phyloP scores from a whole-genome alignment of 495 filamentous ascomycete species.

The Xylaria nigripes region DNA sequence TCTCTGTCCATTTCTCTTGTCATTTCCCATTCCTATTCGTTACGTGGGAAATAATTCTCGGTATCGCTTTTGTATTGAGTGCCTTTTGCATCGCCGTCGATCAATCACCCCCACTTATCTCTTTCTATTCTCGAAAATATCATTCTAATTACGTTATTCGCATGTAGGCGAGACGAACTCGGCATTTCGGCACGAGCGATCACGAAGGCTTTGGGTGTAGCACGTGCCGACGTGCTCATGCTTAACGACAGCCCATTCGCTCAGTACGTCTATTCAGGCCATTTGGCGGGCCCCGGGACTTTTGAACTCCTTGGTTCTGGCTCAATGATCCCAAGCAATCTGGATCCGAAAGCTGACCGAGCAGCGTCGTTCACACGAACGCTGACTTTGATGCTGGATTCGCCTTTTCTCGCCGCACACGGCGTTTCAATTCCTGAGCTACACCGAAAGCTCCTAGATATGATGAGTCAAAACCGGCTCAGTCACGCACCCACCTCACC shows the following conservation, averaged over 20 bases:
- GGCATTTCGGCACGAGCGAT: slow-evolving; percentile 2
- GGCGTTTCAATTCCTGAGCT: slow-evolving; percentile 6
- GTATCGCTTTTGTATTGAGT: too few species aligned
- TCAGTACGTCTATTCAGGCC: slow-evolving; percentile 1
- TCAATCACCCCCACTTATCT: neutral
- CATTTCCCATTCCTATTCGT: too few species aligned
- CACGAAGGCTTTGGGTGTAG: neutral
- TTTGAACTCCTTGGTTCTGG: slow-evolving; percentile 10
- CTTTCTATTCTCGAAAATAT: neutral
- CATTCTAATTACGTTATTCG: neutral
- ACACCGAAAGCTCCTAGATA: slow-evolving; percentile 9
- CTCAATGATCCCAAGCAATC: neutral
- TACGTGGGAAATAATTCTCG: too few species aligned
- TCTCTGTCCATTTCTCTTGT: too few species aligned
- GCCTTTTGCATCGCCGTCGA: neutral
- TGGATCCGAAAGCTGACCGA: neutral
- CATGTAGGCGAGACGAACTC: neutral
- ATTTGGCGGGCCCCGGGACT: neutral
- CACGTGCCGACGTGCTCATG: slow-evolving; percentile 8
- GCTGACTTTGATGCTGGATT: slow-evolving; percentile 2
- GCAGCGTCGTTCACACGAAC: slow-evolving; percentile 6
- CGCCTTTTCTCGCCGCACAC: neutral
- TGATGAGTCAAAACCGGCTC: neutral
- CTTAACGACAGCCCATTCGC: slow-evolving; percentile 11
- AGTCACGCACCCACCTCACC: neutral